phyloP scores from a whole-genome alignment of 106 monocot genomes.

The Ottelia alismoides region DNA sequence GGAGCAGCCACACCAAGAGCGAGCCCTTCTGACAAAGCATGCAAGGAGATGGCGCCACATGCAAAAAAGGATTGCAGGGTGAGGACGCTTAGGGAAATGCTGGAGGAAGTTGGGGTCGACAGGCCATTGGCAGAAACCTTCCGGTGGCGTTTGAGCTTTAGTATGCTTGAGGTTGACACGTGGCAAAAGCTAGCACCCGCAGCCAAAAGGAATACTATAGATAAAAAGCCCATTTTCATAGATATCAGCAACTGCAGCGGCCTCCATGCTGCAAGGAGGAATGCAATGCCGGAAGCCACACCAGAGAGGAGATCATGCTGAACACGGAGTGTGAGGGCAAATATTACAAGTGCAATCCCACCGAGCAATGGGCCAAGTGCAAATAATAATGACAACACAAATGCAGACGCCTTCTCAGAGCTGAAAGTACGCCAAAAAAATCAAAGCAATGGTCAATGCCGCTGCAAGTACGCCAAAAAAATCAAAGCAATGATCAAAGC shows the following conservation, averaged over 20 bases:
- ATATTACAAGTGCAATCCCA: constrained; percentile 49
- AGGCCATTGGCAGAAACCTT: constrained; percentile 41
- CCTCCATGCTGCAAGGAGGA: constrained; percentile 63
- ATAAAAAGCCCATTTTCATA: constrained; percentile 46
- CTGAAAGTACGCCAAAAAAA: no score
- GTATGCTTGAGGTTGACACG: constrained; percentile 25
- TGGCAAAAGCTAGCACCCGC: constrained; percentile 33
- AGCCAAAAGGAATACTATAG: constrained; percentile 26
- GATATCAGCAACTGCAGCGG: constrained; percentile 60
- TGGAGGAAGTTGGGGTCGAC: constrained; percentile 19
- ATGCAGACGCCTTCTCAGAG: constrained; percentile 65
- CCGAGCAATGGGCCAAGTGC: no score
- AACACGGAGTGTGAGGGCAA: constrained; percentile 33
- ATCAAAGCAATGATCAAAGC: no score
- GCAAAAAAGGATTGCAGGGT: constrained; percentile 72
- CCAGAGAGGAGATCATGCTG: constrained; percentile 61
- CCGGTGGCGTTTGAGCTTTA: constrained; percentile 28
- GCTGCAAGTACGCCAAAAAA: no score
- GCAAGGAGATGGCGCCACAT: constrained; percentile 52
- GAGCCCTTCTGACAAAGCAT: constrained; percentile 72
- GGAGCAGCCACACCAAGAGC: no score
- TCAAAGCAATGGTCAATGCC: no score
- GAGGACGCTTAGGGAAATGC: constrained; percentile 39
- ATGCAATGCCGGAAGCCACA: no score
- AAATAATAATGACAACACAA: constrained; percentile 60